phyloP scores from a whole-genome alignment of 2,329 filamentous ascomycete genomes.

The Botrytis galanthina region DNA sequence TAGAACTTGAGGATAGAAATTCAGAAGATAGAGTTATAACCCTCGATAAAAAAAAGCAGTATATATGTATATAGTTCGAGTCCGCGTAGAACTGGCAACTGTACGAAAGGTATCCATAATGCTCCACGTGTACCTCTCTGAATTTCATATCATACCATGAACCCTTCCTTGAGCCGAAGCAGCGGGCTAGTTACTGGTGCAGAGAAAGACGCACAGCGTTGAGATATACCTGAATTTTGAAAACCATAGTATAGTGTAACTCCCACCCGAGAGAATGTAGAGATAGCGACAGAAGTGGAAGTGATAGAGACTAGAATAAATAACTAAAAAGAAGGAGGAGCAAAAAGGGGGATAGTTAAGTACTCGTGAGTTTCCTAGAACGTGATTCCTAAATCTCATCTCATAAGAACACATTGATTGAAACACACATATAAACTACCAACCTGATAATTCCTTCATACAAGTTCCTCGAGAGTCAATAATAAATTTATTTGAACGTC shows the following conservation, averaged over 20 bases:
- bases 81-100: background rate
- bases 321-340: background rate
- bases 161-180: background rate
- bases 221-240: background rate
- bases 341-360: background rate
- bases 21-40: background rate
- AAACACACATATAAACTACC: background rate
- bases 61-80: accelerated
- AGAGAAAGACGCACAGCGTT: background rate
- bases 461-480: background rate
- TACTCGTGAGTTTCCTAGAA: background rate
- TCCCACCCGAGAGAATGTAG: no score
- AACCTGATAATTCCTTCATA: background rate
- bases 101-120: background rate
- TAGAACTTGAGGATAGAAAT: background rate
- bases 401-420: accelerated
- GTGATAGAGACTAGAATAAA: background rate
- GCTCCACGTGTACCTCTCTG: background rate
- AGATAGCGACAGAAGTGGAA: background rate
- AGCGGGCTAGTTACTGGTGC: background rate
- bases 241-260: background rate
- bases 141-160: background rate
- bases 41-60: background rate
- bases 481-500: background rate
- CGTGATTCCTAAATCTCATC: background rate